Evolutionary conservation across 306 rosid species (phyloP).

Genomic region (Trifolium subterraneum): DNA sequence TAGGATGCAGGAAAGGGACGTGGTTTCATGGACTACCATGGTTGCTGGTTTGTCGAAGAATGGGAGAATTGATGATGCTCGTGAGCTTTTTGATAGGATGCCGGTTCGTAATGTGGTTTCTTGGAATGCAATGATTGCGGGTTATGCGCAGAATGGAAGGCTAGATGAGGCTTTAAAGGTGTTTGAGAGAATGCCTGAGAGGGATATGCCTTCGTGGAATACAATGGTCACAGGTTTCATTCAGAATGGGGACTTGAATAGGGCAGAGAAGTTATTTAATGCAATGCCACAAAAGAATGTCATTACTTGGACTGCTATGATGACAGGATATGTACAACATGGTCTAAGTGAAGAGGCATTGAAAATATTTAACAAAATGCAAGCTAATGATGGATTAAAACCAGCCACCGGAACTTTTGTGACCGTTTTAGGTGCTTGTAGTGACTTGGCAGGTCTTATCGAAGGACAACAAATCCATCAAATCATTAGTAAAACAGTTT

Average conservation of each 20-base stretch:
- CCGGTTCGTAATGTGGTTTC: slow-evolving; percentile 53
- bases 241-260: slow-evolving; percentile 45
- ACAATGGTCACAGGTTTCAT: slow-evolving; percentile 54
- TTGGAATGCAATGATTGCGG: slow-evolving; percentile 46
- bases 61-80: slow-evolving; percentile 54
- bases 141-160: slow-evolving; percentile 54
- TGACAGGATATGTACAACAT: slow-evolving; percentile 57
- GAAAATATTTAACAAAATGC: slow-evolving; percentile 50
- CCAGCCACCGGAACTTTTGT: slow-evolving; percentile 60
- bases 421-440: slow-evolving; percentile 55
- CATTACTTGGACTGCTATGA: slow-evolving; percentile 62
- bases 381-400: slow-evolving; percentile 41
- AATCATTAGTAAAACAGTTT: slow-evolving; percentile 50
- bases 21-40: slow-evolving; percentile 58
- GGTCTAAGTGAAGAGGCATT: slow-evolving; percentile 54
- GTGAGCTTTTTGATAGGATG: slow-evolving; percentile 49
- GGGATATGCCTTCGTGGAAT: slow-evolving; percentile 62
- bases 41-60: slow-evolving; percentile 48
- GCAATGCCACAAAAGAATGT: slow-evolving; percentile 53
- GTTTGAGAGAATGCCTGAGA: slow-evolving; percentile 55
- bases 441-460: slow-evolving; percentile 56
- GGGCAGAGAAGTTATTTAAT: slow-evolving; percentile 48
- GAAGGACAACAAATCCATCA: slow-evolving; percentile 62
- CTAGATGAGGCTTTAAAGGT: slow-evolving; percentile 51
- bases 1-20: slow-evolving; percentile 53